Percentiles rank a stretch among this genome's conserved stretches.
Conservation (phyloP, 129 eudicot species). For the Erigeron canadensis region DNA sequence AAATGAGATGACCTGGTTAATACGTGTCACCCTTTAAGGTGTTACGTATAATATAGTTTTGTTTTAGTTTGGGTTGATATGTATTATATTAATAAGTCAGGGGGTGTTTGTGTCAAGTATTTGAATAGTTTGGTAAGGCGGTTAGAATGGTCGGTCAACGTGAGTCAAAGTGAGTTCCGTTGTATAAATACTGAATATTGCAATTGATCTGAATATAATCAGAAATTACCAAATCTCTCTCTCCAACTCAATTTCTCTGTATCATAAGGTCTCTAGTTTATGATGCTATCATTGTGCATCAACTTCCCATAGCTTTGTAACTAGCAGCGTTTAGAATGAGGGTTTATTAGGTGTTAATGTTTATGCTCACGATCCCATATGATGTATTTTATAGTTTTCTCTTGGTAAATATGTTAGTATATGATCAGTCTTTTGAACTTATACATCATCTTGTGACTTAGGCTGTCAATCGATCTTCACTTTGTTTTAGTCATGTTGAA, state of each 20-base stretch:
- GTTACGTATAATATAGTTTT: no score
- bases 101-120: no score
- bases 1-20: not conserved
- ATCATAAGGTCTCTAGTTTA: not conserved
- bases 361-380: not conserved
- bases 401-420: not conserved
- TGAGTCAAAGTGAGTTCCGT: no score
- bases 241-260: no score
- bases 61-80: no score
- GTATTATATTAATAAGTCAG: no score
- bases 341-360: not conserved
- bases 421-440: not conserved
- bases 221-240: no score
- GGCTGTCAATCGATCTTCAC: not conserved
- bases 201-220: no score
- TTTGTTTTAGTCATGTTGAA: not conserved
- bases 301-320: not conserved
- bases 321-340: not conserved
- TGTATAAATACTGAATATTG: no score
- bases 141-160: no score
- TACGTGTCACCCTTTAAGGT: not conserved
- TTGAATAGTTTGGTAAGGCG: no score
- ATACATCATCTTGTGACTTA: not conserved
- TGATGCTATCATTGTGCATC: not conserved
- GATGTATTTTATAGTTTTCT: not conserved